These are phyloP conservation scores for Pilobolus umbonatus DNA, from an alignment of 192 early-diverging fungal genomes.

Conservation along the genomic window DNA sequence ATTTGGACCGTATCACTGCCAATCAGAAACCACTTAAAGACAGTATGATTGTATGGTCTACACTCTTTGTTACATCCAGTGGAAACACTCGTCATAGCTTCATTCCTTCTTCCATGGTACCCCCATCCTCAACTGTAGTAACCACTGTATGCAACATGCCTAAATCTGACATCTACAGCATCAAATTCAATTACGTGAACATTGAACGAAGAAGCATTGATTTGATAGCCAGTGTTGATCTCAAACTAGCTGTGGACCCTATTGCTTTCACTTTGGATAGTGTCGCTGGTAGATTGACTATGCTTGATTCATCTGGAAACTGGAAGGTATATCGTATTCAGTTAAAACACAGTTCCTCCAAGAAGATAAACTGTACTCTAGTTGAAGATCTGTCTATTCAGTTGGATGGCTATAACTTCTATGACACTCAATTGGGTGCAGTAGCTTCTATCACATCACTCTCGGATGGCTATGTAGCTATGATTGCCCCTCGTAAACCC, in stretches of 20 bases:
- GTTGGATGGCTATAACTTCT: conserved; percentile 10
- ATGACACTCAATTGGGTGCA: conserved; percentile 7
- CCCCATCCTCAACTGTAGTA: conserved; percentile 36
- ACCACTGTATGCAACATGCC: conserved; percentile 10
- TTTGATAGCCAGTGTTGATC: conserved; percentile 30
- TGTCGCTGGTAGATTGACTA: conserved; percentile 16
- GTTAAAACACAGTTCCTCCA: conserved; percentile 24
- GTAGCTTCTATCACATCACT: conserved; percentile 25
- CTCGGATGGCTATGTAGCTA: conserved; percentile 43
- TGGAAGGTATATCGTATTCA: conserved; percentile 28
- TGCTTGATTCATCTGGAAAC: conserved; percentile 11
- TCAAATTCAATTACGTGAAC: conserved; percentile 38
- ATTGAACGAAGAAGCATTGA: conserved; percentile 43
- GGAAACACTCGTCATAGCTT: conserved; percentile 25
- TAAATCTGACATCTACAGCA: conserved; percentile 5
- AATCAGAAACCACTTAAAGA: conserved; percentile 23
- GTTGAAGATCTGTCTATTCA: conserved; percentile 9
- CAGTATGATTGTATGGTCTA: conserved; percentile 35
- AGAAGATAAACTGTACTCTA: conserved; percentile 16
- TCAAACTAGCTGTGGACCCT: conserved; percentile 14
- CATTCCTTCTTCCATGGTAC: conserved; percentile 39
- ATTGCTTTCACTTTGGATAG: conserved; percentile 23
- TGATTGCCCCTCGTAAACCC: conserved; percentile 30
- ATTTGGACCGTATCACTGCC: conserved; percentile 38
- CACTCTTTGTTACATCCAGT: conserved; percentile 36